Conservation (phyloP, 371 early-diverging fungal genomes). For the Mortierella sp. region DNA sequence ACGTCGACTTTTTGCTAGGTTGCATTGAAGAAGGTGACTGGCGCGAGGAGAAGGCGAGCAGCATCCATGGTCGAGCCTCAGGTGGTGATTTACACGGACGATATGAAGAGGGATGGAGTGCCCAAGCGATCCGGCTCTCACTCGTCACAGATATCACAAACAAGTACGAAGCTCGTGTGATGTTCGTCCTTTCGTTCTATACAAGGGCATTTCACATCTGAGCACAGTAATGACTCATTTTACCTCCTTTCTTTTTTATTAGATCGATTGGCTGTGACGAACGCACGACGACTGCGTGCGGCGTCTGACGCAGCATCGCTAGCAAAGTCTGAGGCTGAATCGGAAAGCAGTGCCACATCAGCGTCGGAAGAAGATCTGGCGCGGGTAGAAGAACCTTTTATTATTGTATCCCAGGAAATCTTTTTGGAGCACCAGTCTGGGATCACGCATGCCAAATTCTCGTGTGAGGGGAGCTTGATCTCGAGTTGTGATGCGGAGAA, state of each 20-base stretch:
- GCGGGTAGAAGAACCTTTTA: slow-evolving; percentile 41
- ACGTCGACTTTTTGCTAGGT: slow-evolving; percentile 10
- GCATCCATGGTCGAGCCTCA: slow-evolving; percentile 49
- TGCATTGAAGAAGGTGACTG: slow-evolving; percentile 45
- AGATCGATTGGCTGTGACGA: slow-evolving; percentile 42
- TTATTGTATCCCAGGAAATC: slow-evolving; percentile 61
- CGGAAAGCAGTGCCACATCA: slow-evolving; percentile 28
- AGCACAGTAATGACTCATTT: neutral
- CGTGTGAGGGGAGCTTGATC: slow-evolving; percentile 69
- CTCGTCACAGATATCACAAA: slow-evolving; percentile 39
- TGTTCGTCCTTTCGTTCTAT: neutral
- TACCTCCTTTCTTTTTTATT: neutral
- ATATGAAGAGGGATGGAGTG: slow-evolving; percentile 12
- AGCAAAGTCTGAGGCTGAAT: slow-evolving; percentile 34
- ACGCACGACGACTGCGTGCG: slow-evolving; percentile 40
- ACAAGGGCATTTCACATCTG: neutral
- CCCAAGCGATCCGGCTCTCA: slow-evolving; percentile 35
- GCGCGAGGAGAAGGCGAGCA: slow-evolving; percentile 40
- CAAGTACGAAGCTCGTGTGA: slow-evolving; percentile 34
- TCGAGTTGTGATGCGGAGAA: slow-evolving; percentile 79
- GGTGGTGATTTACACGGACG: slow-evolving; percentile 27
- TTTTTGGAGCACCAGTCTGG: slow-evolving; percentile 75
- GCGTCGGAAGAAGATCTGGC: slow-evolving; percentile 32
- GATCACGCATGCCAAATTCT: slow-evolving; percentile 72
- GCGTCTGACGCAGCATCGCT: slow-evolving; percentile 49